Base-by-base conservation (phyloP, 2,329 filamentous ascomycete genomes). In the Colletotrichum nymphaeae region DNA sequence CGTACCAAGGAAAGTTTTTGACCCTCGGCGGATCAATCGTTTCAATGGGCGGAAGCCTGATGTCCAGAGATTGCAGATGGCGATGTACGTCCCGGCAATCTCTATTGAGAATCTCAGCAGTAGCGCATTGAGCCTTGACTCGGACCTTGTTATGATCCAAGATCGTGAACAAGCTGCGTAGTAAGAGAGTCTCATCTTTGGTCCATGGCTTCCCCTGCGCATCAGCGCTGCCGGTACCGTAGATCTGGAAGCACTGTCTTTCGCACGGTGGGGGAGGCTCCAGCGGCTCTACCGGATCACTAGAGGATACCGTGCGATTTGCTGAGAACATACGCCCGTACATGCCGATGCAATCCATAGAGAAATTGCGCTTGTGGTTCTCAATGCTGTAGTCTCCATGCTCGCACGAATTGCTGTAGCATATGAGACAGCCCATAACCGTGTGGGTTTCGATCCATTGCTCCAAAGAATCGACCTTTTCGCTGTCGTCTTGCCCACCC, bases 371-470 rank as follows among this genome's bases (percentile, higher is more conserved):
- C 76, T 89, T 88, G 72, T 88, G 78, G 58, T 86, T 85, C 59
- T 87, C 86, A 7, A 81, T 79, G 67, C 89, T 87, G 64, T 90
- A 90, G 67, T 90, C 89, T 58, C 89, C 89, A 74, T 91, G 89
- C 76, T 91, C 89, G 72, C 89, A 91, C 14, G 89, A 90, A 78
- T 91, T 87, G 63, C 88, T 88, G 76, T 86, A 88, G 79, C 89
- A 91, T 64, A 90, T 86, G n/a, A 90, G 80, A 76, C 89, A 91
- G 14, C 87, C 88, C 19, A 91, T 83, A 11, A 88, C 84, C 37
- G 86, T 85, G 76, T 90, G 90, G 1, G 88, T 90, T 62, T 87
- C 87, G 28, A 91, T 78, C 46, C 85, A 78, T 58, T 80, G 78
- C 52, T 78, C 77, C 16, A 76, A 63, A 49, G 69, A 65, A 32